Conservation (phyloP, 768 basidiomycete species). For the Cubamyces lactineus region DNA sequence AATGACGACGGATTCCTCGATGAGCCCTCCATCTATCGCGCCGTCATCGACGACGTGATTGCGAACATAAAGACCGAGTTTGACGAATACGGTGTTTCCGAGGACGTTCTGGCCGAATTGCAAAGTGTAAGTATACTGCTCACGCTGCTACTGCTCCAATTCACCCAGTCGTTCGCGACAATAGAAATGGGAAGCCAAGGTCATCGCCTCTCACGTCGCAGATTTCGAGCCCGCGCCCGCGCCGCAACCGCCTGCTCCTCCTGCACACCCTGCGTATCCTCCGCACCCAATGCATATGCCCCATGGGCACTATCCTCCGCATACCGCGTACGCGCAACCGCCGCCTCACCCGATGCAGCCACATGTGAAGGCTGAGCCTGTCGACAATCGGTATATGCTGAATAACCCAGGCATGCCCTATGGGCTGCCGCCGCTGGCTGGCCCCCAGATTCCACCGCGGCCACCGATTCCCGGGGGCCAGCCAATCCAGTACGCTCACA, state of each 20-base stretch:
- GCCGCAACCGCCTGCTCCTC: constrained; percentile 48
- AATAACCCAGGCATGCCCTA: constrained; percentile 49
- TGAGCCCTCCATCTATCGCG: constrained; percentile 90
- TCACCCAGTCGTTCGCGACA: constrained; percentile 17
- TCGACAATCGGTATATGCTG: constrained; percentile 71
- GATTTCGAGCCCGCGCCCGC: constrained; percentile 73
- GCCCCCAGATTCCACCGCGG: constrained; percentile 60
- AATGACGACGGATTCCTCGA: constrained; percentile 36
- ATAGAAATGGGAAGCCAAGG: constrained; percentile 96
- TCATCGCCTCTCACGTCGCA: constrained; percentile 92
- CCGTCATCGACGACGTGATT: constrained; percentile 97
- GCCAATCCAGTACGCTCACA: constrained; percentile 54
- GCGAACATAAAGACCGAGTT: constrained; percentile 87
- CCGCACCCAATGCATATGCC: constrained; percentile 41
- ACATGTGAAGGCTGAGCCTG: constrained; percentile 73
- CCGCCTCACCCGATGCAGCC: constrained; percentile 42
- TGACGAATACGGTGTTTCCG: constrained; percentile 91
- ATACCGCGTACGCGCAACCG: constrained; percentile 56
- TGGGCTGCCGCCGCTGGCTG: constrained; percentile 63
- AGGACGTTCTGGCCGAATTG: constrained; percentile 86
- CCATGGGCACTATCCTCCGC: constrained; percentile 55
- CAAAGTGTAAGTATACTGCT: constrained; percentile 70
- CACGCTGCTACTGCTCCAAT: constrained; percentile 26
- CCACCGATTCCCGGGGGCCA: constrained; percentile 58
- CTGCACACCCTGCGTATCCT: constrained; percentile 46